phyloP scores from a whole-genome alignment of 805 yeast genomes.

The Pichia nakasei region DNA sequence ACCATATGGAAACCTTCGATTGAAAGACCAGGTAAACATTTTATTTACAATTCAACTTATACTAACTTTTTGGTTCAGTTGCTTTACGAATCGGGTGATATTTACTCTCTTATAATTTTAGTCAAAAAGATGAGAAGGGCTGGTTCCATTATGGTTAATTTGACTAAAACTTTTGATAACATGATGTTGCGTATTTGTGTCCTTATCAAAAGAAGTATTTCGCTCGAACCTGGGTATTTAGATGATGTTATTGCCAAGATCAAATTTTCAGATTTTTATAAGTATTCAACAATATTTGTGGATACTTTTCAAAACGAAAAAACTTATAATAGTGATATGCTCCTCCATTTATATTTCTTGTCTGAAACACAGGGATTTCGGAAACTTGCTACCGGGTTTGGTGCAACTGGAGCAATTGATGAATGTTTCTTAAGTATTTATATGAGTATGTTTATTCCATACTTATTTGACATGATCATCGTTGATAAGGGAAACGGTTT shows the following conservation, averaged over 20 bases:
- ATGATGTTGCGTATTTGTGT: slow-evolving; percentile 44
- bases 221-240: slow-evolving; percentile 37
- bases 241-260: slow-evolving; percentile 43
- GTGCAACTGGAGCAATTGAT: slow-evolving; percentile 67
- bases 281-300: slow-evolving; percentile 28
- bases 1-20: slow-evolving; percentile 90
- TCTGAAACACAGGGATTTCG: slow-evolving; percentile 51
- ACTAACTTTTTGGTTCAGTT: slow-evolving; percentile 54
- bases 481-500: background rate
- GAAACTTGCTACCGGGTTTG: slow-evolving; percentile 71
- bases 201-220: slow-evolving; percentile 38
- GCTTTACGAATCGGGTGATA: slow-evolving; percentile 43
- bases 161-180: slow-evolving; percentile 58
- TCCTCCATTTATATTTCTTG: slow-evolving; percentile 35
- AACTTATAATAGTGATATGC: slow-evolving; percentile 31
- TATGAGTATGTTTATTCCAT: slow-evolving; percentile 36
- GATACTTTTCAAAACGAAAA: slow-evolving; percentile 19
- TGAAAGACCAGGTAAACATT: slow-evolving; percentile 92
- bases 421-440: slow-evolving; percentile 60
- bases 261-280: slow-evolving; percentile 35
- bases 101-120: slow-evolving; percentile 49
- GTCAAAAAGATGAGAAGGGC: slow-evolving; percentile 70
- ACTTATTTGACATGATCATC: slow-evolving; percentile 7
- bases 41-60: slow-evolving; percentile 65
- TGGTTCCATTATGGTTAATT: slow-evolving; percentile 65